Percentiles rank a stretch among this genome's conserved stretches.
phyloP scores from a whole-genome alignment of 305 asterid species.

The Ilex paraguariensis region DNA sequence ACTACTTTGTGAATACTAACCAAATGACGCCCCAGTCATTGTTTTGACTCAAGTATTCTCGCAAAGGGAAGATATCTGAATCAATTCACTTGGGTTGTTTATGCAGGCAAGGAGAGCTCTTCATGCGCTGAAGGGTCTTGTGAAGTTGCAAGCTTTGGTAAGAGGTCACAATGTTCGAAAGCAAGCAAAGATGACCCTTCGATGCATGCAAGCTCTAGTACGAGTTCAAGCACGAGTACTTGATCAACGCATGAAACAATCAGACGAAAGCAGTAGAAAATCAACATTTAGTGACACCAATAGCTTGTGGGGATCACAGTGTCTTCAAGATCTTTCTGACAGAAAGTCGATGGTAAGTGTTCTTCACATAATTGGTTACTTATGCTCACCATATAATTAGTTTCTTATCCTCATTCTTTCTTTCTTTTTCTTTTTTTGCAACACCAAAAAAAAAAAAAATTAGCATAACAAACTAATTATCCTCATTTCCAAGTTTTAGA shows the following conservation, averaged over 20 bases:
- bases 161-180: constrained; percentile 46
- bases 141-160: constrained; percentile 42
- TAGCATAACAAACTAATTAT: too few relatives aligned
- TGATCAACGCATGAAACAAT: constrained; percentile 33
- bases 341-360: constrained; percentile 25
- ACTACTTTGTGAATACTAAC: too few relatives aligned
- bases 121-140: constrained; percentile 36
- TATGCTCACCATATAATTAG: too few relatives aligned
- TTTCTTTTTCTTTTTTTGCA: too few relatives aligned
- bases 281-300: constrained; percentile 25
- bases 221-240: constrained; percentile 34
- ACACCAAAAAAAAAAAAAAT: too few relatives aligned
- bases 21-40: too few relatives aligned
- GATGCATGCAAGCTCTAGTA: constrained; percentile 45
- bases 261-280: constrained; percentile 26
- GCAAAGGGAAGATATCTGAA: too few relatives aligned
- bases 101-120: constrained; percentile 41
- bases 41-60: too few relatives aligned
- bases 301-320: constrained; percentile 18
- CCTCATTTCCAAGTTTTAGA: too few relatives aligned
- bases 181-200: constrained; percentile 43
- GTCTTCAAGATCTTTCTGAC: constrained; percentile 22
- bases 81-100: neutral
- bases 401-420: too few relatives aligned
- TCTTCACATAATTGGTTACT: neutral